Evolutionary conservation across 768 basidiomycete species (phyloP).

Genomic region (Rhizopogon vinicolor): DNA sequence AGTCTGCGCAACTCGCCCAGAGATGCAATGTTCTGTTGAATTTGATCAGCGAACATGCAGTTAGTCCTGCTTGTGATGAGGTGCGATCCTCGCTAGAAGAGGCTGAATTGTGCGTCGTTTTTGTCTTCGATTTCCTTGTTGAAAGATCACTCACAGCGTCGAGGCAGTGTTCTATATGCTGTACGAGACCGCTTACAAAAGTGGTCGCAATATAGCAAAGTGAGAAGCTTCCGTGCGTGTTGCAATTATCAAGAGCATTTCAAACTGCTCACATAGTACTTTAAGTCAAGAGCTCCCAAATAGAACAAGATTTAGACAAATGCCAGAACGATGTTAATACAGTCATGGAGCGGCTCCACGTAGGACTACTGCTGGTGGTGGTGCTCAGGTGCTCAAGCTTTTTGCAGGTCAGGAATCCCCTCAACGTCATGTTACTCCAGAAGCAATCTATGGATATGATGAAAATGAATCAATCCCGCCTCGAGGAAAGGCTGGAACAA

Average conservation of each 20-base stretch:
- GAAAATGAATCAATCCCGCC: constrained; percentile 24
- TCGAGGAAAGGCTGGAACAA: constrained; percentile 36
- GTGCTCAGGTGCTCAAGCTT: not conserved
- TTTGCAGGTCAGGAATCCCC: constrained; percentile 18
- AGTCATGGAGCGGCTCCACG: constrained; percentile 40
- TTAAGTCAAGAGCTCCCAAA: constrained; percentile 43
- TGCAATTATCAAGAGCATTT: not conserved
- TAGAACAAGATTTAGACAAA: constrained; percentile 40
- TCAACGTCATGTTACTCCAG: constrained; percentile 24
- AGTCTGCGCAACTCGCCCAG: constrained; percentile 35
- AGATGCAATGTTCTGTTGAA: constrained; percentile 38
- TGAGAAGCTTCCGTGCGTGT: constrained; percentile 36
- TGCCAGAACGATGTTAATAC: constrained; percentile 39
- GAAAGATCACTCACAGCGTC: not conserved
- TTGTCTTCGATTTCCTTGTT: not conserved
- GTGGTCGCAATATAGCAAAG: constrained; percentile 35
- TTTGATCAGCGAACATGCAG: constrained; percentile 35
- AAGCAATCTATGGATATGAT: constrained; percentile 22
- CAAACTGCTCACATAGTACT: not conserved
- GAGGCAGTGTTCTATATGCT: constrained; percentile 35
- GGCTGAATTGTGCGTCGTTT: constrained; percentile 34
- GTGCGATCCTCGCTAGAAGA: constrained; percentile 38
- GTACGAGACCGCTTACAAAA: constrained; percentile 34
- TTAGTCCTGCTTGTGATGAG: constrained; percentile 35
- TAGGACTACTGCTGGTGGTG: constrained; percentile 15